Evolutionary conservation across 179 eudicot species (phyloP).

Genomic region (Corrigiola litoralis): DNA sequence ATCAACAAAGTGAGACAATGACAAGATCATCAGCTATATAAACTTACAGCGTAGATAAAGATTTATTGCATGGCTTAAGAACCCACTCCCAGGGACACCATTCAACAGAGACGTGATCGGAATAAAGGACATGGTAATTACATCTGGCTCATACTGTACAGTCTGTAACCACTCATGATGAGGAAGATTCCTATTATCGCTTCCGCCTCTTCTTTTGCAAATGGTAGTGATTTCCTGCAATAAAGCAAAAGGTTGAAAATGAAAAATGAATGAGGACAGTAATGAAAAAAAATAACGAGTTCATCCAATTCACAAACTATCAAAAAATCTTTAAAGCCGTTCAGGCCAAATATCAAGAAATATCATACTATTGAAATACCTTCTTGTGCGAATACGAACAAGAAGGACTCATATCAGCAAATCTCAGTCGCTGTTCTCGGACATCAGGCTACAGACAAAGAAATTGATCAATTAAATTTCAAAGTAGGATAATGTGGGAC

Average conservation of each 20-base stretch:
- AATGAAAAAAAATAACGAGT: background rate
- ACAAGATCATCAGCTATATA: background rate
- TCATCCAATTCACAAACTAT: background rate
- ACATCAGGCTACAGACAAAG: slow-evolving; percentile 45
- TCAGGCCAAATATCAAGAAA: slow-evolving; percentile 3
- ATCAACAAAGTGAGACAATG: too few relatives aligned
- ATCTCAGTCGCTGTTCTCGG: slow-evolving; percentile 72
- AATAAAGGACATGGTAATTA: slow-evolving; percentile 87
- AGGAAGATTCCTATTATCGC: slow-evolving; percentile 44
- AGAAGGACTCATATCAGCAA: slow-evolving; percentile 74
- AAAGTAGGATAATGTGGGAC: background rate
- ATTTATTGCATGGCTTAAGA: slow-evolving; percentile 95
- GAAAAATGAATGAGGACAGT: too few relatives aligned
- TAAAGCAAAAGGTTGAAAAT: background rate
- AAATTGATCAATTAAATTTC: background rate
- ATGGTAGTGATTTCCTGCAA: slow-evolving; percentile 71
- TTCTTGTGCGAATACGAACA: slow-evolving; percentile 85
- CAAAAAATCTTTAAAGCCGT: background rate
- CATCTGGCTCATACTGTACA: slow-evolving; percentile 81
- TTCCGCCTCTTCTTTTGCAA: slow-evolving; percentile 96
- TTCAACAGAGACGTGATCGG: slow-evolving; percentile 93
- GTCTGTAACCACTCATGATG: slow-evolving; percentile 88
- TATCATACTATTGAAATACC: slow-evolving; percentile 33
- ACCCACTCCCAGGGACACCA: slow-evolving; percentile 95
- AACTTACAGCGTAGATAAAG: slow-evolving; percentile 90